Evolutionary conservation across 306 rosid genomes (phyloP), one percentile per base, ranked within the genome.

Genomic region (Leucaena leucocephala): DNA sequence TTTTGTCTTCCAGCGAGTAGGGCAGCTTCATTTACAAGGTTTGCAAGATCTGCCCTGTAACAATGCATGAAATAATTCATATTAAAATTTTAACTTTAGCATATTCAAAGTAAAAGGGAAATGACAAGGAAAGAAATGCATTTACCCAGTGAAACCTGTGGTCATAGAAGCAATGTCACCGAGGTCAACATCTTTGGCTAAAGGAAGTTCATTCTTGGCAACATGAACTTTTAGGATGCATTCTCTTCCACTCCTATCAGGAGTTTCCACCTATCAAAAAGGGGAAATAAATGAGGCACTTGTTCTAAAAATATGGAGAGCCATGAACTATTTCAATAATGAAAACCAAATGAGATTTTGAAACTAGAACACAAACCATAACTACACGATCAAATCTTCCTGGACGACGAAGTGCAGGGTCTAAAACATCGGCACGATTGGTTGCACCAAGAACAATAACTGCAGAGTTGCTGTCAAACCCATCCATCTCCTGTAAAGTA

Each of bases 361-460:
- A 75, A 74, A 73, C 78, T 42, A 71, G 27, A 76, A 79, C 73
- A 88, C 97, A 84, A 69, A 94, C 98, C 93, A 87, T 84, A 80
- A 94, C 98, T 61, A 92, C 92, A 19, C 98, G 97, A 85, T 94
- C 98, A 87, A 94, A 94, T 88, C 98, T 94, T 76, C 99, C 99
- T 3, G 99, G 99, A 70, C 99, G 92, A 61, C 96, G 98, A 84
- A 95, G 97, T 39, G 99, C 99, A 79, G 98, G 97, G 82, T 94
- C 98, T 78, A 94, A 76, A 65, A 94, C 91, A 86, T 92, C 98
- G 21, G 98, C 82, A 19, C 97, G 91, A 89, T 94, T 94, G 81
- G 97, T 94, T 77, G 98, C 98, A 69, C 97, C 98, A 82, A 94
- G 92, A 88, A 94, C 97, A 79, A 94, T 94, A 45, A 94, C 97